Evolutionary conservation across 371 early-diverging fungal genomes (phyloP).

Genomic region (Zopfochytrium polystomum): DNA sequence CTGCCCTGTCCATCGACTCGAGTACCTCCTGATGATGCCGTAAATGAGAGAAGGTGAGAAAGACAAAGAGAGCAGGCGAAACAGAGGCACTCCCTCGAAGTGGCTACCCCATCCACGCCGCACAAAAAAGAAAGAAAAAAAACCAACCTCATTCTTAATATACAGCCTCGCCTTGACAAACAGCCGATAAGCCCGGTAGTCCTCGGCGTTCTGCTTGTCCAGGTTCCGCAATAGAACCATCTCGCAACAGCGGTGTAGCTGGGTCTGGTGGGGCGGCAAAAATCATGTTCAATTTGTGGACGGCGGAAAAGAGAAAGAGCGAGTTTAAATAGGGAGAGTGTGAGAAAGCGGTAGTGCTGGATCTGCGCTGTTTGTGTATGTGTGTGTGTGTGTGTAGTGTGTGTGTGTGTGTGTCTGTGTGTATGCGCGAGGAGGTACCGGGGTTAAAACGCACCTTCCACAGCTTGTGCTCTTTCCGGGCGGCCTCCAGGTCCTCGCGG

Average conservation of each 20-base stretch:
- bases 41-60: slow-evolving; percentile 6
- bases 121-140: too few species aligned
- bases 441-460: slow-evolving; percentile 55
- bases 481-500: slow-evolving; percentile 40
- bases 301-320: not conserved
- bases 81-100: not conserved
- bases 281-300: not conserved
- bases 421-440: too few species aligned
- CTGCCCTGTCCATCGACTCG: slow-evolving; percentile 58
- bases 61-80: not conserved
- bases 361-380: too few species aligned
- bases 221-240: slow-evolving; percentile 63
- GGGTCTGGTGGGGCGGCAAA: slow-evolving; percentile 50
- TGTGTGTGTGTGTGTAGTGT: too few species aligned
- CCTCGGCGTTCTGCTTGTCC: slow-evolving; percentile 46
- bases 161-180: slow-evolving; percentile 81
- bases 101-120: too few species aligned
- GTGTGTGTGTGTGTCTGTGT: too few species aligned
- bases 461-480: slow-evolving; percentile 56
- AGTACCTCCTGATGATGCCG: slow-evolving; percentile 54
- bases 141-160: slow-evolving; percentile 64
- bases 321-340: not conserved
- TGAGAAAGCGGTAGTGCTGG: too few species aligned
- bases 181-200: slow-evolving; percentile 62
- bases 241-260: slow-evolving; percentile 75